A percentile compares a stretch with the other conserved stretches of the same genome.
Conservation (phyloP, 2,329 filamentous ascomycete genomes). For the Tolypocladium paradoxum region DNA sequence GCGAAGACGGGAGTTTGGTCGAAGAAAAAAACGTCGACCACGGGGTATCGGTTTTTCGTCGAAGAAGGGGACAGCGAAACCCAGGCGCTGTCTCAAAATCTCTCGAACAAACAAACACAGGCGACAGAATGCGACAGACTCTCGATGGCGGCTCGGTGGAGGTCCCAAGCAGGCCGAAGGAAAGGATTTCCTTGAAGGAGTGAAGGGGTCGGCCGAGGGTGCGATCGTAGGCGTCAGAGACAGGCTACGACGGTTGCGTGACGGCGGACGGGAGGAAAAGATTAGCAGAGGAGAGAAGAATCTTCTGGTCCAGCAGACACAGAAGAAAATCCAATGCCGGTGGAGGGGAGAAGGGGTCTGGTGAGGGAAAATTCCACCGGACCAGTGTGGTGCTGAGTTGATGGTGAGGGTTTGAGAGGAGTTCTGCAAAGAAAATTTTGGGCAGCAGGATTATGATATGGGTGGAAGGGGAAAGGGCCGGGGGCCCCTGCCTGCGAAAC, state of each 20-base stretch:
- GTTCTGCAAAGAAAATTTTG: slow-evolving; percentile 24
- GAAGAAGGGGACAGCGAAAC: slow-evolving; percentile 1
- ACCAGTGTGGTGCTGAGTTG: slow-evolving; percentile 23
- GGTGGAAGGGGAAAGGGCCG: slow-evolving; percentile 18
- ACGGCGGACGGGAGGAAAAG: slow-evolving; percentile 12
- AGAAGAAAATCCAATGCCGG: slow-evolving; percentile 22
- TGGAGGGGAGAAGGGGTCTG: slow-evolving; percentile 19
- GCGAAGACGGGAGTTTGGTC: slow-evolving; percentile 2
- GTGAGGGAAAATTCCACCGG: slow-evolving; percentile 22
- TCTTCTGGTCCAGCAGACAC: slow-evolving; percentile 20
- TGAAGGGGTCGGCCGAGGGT: slow-evolving; percentile 14
- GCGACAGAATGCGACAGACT: slow-evolving; percentile 5
- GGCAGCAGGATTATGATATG: slow-evolving; percentile 24
- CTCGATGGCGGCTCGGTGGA: slow-evolving; percentile 13
- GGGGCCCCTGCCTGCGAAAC: slow-evolving; percentile 2
- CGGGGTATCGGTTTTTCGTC: background rate
- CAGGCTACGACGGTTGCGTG: slow-evolving; percentile 21
- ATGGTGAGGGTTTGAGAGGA: slow-evolving; percentile 26
- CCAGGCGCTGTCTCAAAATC: background rate
- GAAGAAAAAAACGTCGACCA: slow-evolving; percentile 9
- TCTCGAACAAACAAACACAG: slow-evolving; percentile 3
- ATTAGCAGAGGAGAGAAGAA: slow-evolving; percentile 13
- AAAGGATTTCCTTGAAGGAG: slow-evolving; percentile 13
- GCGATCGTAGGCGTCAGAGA: slow-evolving; percentile 17
- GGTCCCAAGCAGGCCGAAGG: slow-evolving; percentile 13